Percentiles rank a stretch among this genome's conserved stretches.
Evolutionary conservation across 768 basidiomycete species (phyloP).

Genomic region (Mycena capillaripes): DNA sequence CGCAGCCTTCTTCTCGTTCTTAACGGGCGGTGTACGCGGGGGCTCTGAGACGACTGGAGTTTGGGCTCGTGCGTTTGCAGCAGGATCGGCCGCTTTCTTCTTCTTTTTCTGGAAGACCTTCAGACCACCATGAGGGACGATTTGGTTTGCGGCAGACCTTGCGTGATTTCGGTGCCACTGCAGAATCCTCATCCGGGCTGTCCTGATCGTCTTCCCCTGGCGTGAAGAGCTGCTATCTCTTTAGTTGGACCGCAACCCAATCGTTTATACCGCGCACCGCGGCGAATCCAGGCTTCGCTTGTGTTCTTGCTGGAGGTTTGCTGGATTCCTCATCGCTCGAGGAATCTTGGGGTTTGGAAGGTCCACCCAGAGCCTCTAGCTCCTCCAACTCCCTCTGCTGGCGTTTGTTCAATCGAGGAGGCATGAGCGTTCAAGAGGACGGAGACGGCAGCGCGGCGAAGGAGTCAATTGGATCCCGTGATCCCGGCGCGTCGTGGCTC

Average conservation of each 20-base stretch:
- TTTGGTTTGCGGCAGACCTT: conserved; percentile 48
- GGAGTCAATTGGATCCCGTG: too few relatives aligned
- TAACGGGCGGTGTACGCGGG: conserved; percentile 35
- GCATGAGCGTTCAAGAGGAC: conserved; percentile 57
- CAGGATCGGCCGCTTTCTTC: conserved; percentile 44
- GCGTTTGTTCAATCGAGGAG: conserved; percentile 84
- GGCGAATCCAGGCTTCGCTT: conserved; percentile 54
- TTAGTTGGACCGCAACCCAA: conserved; percentile 31
- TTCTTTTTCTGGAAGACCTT: conserved; percentile 58
- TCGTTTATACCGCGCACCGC: conserved; percentile 51
- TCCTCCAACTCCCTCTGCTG: conserved; percentile 91
- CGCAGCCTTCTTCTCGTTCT: conserved; percentile 68
- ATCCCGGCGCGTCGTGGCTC: too few relatives aligned
- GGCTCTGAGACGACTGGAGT: conserved; percentile 11
- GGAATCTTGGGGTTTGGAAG: conserved; percentile 44
- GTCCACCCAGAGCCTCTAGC: conserved; percentile 67
- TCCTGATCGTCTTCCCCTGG: conserved; percentile 47
- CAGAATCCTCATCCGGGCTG: conserved; percentile 46
- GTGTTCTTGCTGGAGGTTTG: conserved; percentile 13
- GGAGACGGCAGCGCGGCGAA: too few relatives aligned
- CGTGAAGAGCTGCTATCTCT: conserved; percentile 56
- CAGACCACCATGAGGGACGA: not conserved
- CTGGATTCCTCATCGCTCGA: conserved; percentile 57
- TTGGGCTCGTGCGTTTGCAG: conserved; percentile 22
- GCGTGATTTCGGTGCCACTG: conserved; percentile 48